Percentiles rank a stretch among this genome's conserved stretches.
These are phyloP conservation scores for Globisporangium uncinulatum DNA, from an alignment of 352 stramenopile species.

Conservation along the genomic window DNA sequence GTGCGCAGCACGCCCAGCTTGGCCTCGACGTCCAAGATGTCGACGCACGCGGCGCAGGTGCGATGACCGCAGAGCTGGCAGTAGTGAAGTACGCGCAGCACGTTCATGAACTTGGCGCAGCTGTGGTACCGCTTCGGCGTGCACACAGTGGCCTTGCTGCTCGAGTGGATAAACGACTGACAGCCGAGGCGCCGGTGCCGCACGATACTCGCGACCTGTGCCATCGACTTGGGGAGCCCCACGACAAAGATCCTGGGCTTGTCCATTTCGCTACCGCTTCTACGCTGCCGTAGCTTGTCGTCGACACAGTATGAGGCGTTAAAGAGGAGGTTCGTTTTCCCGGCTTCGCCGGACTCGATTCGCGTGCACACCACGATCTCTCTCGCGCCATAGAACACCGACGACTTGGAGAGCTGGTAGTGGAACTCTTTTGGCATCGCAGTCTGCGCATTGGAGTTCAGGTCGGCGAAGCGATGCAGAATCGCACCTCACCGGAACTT, in stretches of 20 bases:
- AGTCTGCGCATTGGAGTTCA: slow-evolving; percentile 20
- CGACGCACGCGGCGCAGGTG: slow-evolving; percentile 23
- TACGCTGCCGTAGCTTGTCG: slow-evolving; percentile 12
- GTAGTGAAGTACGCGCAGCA: slow-evolving; percentile 20
- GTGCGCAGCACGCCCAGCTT: slow-evolving; percentile 13
- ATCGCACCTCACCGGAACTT: slow-evolving; percentile 41
- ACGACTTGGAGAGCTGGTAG: slow-evolving; percentile 24
- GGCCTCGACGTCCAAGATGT: slow-evolving; percentile 18
- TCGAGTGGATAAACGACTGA: slow-evolving; percentile 27
- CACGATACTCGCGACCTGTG: slow-evolving; percentile 17
- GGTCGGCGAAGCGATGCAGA: slow-evolving; percentile 27
- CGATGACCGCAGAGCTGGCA: slow-evolving; percentile 37
- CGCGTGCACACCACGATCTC: slow-evolving; percentile 24
- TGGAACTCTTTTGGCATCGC: slow-evolving; percentile 50
- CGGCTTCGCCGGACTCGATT: slow-evolving; percentile 14
- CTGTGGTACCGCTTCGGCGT: slow-evolving; percentile 22
- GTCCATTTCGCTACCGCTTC: slow-evolving; percentile 13
- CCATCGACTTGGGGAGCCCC: slow-evolving; percentile 15
- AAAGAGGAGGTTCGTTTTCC: slow-evolving; percentile 22
- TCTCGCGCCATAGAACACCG: slow-evolving; percentile 24
- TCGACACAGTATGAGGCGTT: slow-evolving; percentile 26
- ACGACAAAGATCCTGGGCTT: slow-evolving; percentile 17
- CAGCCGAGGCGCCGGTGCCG: slow-evolving; percentile 22
- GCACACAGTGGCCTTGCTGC: slow-evolving; percentile 14
- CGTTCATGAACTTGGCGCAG: slow-evolving; percentile 24